phyloP scores from a whole-genome alignment of 805 yeast genomes.

The Suhomyces canberraensis region DNA sequence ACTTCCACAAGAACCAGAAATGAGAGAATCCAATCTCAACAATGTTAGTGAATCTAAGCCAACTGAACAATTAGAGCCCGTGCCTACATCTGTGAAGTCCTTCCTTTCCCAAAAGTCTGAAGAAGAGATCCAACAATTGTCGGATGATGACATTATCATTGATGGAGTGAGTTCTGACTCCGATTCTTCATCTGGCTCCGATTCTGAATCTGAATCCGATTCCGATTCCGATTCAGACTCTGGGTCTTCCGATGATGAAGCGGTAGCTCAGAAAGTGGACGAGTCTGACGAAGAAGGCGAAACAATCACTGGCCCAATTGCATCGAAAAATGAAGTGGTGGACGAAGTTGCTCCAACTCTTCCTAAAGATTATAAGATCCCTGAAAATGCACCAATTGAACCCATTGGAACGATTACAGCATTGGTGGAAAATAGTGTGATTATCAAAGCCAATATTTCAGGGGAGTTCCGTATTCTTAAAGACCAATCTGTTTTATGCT shows the following conservation, averaged over 20 bases:
- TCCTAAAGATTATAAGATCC: conserved; percentile 63
- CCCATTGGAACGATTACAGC: conserved; percentile 67
- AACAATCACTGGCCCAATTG: conserved; percentile 57
- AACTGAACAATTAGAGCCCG: no score
- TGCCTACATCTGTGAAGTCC: no score
- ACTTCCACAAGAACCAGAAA: no score
- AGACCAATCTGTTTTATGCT: conserved; percentile 77
- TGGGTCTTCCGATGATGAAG: conserved; percentile 11
- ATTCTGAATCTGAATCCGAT: conserved; percentile 15
- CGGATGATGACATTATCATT: conserved; percentile 14
- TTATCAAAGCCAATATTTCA: conserved; percentile 68
- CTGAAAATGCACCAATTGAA: conserved; percentile 62
- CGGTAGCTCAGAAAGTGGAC: conserved; percentile 9
- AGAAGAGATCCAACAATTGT: conserved; percentile 8
- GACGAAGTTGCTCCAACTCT: conserved; percentile 67
- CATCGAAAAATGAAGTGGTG: conserved; percentile 70
- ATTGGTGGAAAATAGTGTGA: conserved; percentile 66
- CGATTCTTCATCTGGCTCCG: conserved; percentile 18
- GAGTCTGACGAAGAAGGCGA: conserved; percentile 45
- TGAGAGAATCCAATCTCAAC: no score
- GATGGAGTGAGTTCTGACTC: conserved; percentile 10
- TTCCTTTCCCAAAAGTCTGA: conserved; percentile 1
- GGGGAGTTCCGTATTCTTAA: conserved; percentile 83
- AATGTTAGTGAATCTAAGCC: no score
- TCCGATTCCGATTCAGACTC: conserved; percentile 20